Evolutionary conservation across 768 basidiomycete genomes (phyloP), one percentile per base, ranked within the genome.

Genomic region (Boletus vinaceobasis): DNA sequence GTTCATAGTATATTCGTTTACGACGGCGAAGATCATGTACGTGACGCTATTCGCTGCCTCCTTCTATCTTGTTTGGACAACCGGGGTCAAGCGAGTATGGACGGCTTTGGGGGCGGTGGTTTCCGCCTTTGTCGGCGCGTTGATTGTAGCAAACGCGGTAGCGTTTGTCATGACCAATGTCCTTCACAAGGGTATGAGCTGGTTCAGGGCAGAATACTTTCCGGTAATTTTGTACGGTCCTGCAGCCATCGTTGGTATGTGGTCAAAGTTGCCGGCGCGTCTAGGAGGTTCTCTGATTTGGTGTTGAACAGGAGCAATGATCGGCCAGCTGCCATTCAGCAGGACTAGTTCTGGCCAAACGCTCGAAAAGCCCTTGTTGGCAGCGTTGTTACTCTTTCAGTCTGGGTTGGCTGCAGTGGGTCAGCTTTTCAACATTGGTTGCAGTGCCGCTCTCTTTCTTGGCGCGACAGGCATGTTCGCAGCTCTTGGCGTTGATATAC

Each of bases 121-220:
- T 33, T 68, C 71, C 4, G 82, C 83, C 3, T 42, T 86, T 23
- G 48, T 83, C 2, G 86, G 85, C 0, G 81, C 85, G 0, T 32
- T 91, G 4, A 48, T 87, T 1, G 74, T 77, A 1, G 84, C 90
- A 1, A 94, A 96, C 59, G 55, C 79, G 1, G 78, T 90, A 1
- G 96, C 95, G 0, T 64, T 83, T 2, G 53, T 90, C 13, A 87
- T 96, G 84, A 68, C 72, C 27, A 65, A 68, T 5, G 79, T 83
- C 1, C 67, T 93, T 21, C 77, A 81, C 8, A 87, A 82, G 69
- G 78, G 82, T 0, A 81, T 96, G 82, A 89, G 88, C 62, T 98
- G 94, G 94, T 97, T 91, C 70, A 76, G 80, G 15, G 80, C 77
- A 39, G 90, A 90, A 57, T 79, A 85, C 60, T 77, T 79, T 10